Base-by-base conservation (phyloP, 169 alveolate species). In the Cryptosporidium parvum region DNA sequence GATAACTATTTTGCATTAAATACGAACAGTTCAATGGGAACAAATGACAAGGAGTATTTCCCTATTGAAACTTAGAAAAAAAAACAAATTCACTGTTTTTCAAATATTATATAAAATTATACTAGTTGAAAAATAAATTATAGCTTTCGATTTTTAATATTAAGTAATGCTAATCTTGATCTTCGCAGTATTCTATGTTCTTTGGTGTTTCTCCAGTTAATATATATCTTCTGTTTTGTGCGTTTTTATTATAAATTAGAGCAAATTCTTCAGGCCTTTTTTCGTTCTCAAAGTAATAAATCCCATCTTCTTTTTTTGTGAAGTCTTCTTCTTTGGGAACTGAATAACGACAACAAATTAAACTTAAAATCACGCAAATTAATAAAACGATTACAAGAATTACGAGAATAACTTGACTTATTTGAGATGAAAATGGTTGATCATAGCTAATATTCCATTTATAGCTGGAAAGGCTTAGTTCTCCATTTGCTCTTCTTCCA, bases 301-400 rank as follows among this genome's bases (percentile, higher is more conserved):
- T 45, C 18, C 89, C 89, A 62, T 67, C 23, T 62, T 58, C 75
- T n/a, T 26, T 33, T 62, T 80, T 80, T 2, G 75, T 37, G 23
- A 61, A 80, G 14, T 80, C 89, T 23, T 80, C 89, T 44, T 80
- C 52, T 62, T 80, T 59, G 16, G 89, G 75, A 21, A 61, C 75
- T 10, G 75, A 62, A 39, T 59, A 80, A 1, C 26, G 62, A 35
- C 75, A 80, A 23, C 89, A 80, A 10, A 80, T 23, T 26, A 80
- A 8, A 29, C 89, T 37, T 21, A 80, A 10, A 12, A 80, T 26
- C 5, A 62, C 48, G 23, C 89, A 62, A 39, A 80, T 44, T 7
- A 80, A n/a, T 12, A 80, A 21, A 45, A 65, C 21, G 26, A 80
- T 23, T 29, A 35, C 70, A 14, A 80, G 69, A 3, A 80, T 21